phyloP scores from a whole-genome alignment of 2,329 filamentous ascomycete species.

The Hymenoscyphus linearis region DNA sequence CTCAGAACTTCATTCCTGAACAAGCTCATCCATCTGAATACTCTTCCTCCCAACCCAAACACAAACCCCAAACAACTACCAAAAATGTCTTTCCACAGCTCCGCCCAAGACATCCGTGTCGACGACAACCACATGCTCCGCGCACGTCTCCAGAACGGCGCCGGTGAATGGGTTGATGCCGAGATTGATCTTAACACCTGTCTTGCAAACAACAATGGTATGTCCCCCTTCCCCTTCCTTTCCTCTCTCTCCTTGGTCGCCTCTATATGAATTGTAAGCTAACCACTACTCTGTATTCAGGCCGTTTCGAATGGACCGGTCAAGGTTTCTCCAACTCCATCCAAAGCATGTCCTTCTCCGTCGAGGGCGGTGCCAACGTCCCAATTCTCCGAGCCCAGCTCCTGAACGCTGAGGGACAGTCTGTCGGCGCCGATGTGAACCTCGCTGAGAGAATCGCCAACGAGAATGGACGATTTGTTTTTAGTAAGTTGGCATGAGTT shows the following conservation, averaged over 20 bases:
- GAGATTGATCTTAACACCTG: constrained; percentile 53
- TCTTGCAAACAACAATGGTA: constrained; percentile 48
- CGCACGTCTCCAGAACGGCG: constrained; percentile 39
- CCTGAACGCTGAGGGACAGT: constrained; percentile 34
- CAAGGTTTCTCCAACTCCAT: constrained; percentile 34
- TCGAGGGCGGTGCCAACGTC: constrained; percentile 37
- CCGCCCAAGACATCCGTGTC: constrained; percentile 43
- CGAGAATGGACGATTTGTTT: background rate
- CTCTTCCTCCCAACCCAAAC: too few relatives aligned
- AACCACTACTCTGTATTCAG: background rate
- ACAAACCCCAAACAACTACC: too few relatives aligned
- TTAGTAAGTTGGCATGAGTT: background rate
- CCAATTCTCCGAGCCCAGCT: constrained; percentile 39
- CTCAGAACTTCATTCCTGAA: too few relatives aligned
- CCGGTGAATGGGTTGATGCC: constrained; percentile 38
- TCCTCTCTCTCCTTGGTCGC: background rate
- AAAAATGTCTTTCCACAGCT: constrained; percentile 40
- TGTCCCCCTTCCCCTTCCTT: background rate
- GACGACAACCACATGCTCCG: constrained; percentile 48
- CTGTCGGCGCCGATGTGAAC: constrained; percentile 26
- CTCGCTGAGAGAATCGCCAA: constrained; percentile 38
- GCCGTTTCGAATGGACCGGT: background rate
- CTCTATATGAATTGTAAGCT: background rate
- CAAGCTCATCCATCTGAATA: too few relatives aligned
- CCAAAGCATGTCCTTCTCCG: constrained; percentile 33